Evolutionary conservation across 805 yeast species (phyloP).

Genomic region (Hanseniaspora valbyensis): DNA sequence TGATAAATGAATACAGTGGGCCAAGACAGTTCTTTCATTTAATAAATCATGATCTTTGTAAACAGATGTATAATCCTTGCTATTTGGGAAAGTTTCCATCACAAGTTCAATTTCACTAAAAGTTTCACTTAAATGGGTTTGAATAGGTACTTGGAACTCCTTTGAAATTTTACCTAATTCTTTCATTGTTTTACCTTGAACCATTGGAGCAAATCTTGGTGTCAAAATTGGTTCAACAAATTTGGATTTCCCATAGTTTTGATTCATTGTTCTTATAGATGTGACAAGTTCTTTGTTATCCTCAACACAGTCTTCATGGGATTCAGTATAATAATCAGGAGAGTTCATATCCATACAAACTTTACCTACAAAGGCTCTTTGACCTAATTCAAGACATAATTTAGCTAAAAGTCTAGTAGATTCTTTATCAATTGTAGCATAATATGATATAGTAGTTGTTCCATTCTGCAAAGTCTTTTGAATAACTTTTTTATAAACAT

Average conservation of each 20-base stretch:
- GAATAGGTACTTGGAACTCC: slow-evolving; percentile 48
- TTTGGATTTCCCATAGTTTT: slow-evolving; percentile 41
- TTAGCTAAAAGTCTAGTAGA: slow-evolving; percentile 72
- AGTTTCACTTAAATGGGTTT: slow-evolving; percentile 87
- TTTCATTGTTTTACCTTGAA: slow-evolving; percentile 50
- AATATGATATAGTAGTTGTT: slow-evolving; percentile 86
- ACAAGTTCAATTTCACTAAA: slow-evolving; percentile 66
- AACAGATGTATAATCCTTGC: slow-evolving; percentile 59
- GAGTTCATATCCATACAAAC: slow-evolving; percentile 87
- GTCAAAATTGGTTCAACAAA: slow-evolving; percentile 66
- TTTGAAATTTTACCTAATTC: slow-evolving; percentile 53
- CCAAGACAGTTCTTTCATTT: slow-evolving; percentile 59
- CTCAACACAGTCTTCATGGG: slow-evolving; percentile 39
- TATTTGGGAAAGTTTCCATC: slow-evolving; percentile 56
- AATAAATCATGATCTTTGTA: slow-evolving; percentile 56
- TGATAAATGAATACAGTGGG: slow-evolving; percentile 75
- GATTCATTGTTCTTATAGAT: slow-evolving; percentile 35
- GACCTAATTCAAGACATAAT: slow-evolving; percentile 55
- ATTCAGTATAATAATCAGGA: slow-evolving; percentile 58
- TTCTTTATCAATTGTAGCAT: slow-evolving; percentile 72
- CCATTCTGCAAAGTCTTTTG: slow-evolving; percentile 62
- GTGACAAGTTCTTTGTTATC: slow-evolving; percentile 45
- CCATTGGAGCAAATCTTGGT: slow-evolving; percentile 89
- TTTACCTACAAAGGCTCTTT: slow-evolving; percentile 82
- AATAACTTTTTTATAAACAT: slow-evolving; percentile 60